These are phyloP conservation scores for Coemansia sp. DNA, from an alignment of 192 early-diverging fungal genomes.

Conservation along the genomic window DNA sequence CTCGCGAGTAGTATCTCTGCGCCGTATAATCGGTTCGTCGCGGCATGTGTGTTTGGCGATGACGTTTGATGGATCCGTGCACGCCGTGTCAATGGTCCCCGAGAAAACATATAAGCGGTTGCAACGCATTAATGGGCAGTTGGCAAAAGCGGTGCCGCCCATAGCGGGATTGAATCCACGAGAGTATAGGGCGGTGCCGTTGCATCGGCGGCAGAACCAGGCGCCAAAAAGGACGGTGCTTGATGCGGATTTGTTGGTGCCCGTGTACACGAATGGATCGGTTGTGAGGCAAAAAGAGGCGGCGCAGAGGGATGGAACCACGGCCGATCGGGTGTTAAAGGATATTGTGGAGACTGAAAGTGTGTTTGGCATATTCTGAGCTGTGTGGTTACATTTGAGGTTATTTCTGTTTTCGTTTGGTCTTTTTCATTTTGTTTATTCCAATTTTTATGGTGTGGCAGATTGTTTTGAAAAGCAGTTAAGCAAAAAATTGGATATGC, in stretches of 20 bases:
- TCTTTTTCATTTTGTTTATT: no score
- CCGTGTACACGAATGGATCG: slow-evolving; percentile 65
- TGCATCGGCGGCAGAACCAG: slow-evolving; percentile 66
- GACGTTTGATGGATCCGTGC: slow-evolving; percentile 26
- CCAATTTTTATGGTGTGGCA: no score
- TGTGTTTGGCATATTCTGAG: slow-evolving; percentile 10
- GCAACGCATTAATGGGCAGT: slow-evolving; percentile 76
- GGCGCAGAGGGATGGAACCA: slow-evolving; percentile 87
- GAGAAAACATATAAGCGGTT: slow-evolving; percentile 94
- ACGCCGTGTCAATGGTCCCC: slow-evolving; percentile 60
- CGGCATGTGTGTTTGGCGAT: slow-evolving; percentile 57
- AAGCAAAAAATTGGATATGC: no score
- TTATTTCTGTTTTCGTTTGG: no score
- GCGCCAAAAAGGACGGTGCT: slow-evolving; percentile 78
- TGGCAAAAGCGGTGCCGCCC: slow-evolving; percentile 81
- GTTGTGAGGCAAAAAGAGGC: slow-evolving; percentile 75
- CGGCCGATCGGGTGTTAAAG: slow-evolving; percentile 66
- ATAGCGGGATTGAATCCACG: slow-evolving; percentile 90
- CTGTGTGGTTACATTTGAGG: no score
- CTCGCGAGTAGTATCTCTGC: slow-evolving; percentile 68
- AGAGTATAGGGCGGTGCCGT: slow-evolving; percentile 66
- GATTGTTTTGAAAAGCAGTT: no score
- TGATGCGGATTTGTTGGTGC: slow-evolving; percentile 83
- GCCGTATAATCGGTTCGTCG: slow-evolving; percentile 54
- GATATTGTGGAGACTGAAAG: slow-evolving; percentile 38